Evolutionary conservation across 1,284 basidiomycete genomes (phyloP).

Genomic region (Ustilago hordei): DNA sequence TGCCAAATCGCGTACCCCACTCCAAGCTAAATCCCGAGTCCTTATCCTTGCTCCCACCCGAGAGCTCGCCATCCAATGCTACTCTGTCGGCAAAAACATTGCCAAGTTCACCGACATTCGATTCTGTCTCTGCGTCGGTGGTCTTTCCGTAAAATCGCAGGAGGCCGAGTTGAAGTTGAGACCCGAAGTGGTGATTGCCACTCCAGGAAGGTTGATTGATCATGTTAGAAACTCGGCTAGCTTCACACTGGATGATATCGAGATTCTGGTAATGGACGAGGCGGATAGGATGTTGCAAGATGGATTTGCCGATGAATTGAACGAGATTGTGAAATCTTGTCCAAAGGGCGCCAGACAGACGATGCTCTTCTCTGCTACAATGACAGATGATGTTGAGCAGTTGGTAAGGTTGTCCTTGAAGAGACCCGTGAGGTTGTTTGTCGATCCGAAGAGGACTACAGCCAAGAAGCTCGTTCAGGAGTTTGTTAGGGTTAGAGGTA

Average conservation of each 20-base stretch:
- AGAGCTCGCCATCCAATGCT: constrained; percentile 97
- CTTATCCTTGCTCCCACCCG: constrained; percentile 95
- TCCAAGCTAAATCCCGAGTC: constrained; percentile 91
- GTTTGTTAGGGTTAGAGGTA: constrained; percentile 73
- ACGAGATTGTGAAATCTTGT: constrained; percentile 92
- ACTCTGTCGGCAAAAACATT: constrained; percentile 91
- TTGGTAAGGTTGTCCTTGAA: constrained; percentile 92
- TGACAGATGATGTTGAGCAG: constrained; percentile 95
- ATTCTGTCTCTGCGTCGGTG: constrained; percentile 97
- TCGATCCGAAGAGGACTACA: constrained; percentile 90
- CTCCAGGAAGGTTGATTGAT: constrained; percentile 96
- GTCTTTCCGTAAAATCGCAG: constrained; percentile 91
- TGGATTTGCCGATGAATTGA: constrained; percentile 95
- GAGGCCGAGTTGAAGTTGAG: constrained; percentile 94
- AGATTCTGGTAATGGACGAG: constrained; percentile 99
- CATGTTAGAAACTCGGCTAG: constrained; percentile 94
- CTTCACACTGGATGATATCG: constrained; percentile 92
- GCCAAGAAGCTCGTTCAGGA: constrained; percentile 93
- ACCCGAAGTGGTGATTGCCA: constrained; percentile 97
- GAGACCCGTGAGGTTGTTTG: constrained; percentile 83
- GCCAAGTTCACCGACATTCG: constrained; percentile 87
- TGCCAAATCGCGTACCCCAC: constrained; percentile 86
- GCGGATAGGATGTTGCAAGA: constrained; percentile 98
- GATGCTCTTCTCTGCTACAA: constrained; percentile 97
- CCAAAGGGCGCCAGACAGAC: constrained; percentile 73